Base-by-base conservation (phyloP, 768 basidiomycete genomes). In the Trametes meyenii region DNA sequence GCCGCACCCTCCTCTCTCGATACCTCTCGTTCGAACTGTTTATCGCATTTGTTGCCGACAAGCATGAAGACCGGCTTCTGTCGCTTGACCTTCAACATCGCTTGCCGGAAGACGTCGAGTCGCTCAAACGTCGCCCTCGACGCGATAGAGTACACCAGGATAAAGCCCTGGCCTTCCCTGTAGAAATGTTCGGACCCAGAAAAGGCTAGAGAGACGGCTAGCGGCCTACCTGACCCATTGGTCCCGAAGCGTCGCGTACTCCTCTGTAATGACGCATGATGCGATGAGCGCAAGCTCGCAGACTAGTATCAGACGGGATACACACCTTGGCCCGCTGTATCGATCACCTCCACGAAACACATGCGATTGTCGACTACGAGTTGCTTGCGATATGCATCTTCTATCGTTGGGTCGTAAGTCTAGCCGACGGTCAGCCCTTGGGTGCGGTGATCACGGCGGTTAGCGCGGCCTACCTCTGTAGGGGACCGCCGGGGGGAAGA, bases 391-490 rank as follows among this genome's bases (percentile, higher is more conserved):
- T 98, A 97, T 64, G 94, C 94, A 74, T 97, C 95, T 78, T 98
- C 95, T 85, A 98, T 98, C 69, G 95, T 98, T 59, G 95, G 95
- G 79, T 98, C 95, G 76, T 98, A 98, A 54, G 94, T 94, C 93
- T 96, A 49, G 39, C 50, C 65, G 33, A 53, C 45, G 67, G 23
- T 64, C 21, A 54, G 49, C 43, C 50, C 33, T 14, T 17, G 23
- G 16, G 38, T 50, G 29, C 26, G 61, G 59, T 42, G 29, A 60
- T 63, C 66, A 46, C 5, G 10, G 10, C 11, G 17, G 8, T 35
- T 19, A n/a, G 24, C 17, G n/a, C 40, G 19, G 48, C 49, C 23
- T 36, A 67, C 66, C 66, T 67, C 66, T 66, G 53, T 58, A 26
- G 13, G 38, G 44, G 19, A 61, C 48, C 45, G 50, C 21, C 49